phyloP scores from a whole-genome alignment of 371 early-diverging fungal species.

The Lichtheimia corymbifera region DNA sequence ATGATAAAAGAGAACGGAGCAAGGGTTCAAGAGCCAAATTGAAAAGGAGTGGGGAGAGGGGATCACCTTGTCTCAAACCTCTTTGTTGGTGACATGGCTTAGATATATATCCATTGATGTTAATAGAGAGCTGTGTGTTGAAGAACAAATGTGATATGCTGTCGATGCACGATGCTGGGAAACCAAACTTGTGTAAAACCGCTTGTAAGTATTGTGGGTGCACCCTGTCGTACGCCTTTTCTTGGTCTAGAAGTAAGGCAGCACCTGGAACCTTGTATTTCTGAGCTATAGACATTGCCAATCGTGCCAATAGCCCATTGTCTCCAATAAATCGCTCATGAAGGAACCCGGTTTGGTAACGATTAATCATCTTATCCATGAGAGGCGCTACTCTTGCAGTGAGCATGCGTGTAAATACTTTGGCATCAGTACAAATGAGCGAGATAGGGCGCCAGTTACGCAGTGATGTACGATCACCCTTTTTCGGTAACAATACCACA shows the following conservation, averaged over 20 bases:
- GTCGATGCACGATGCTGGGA: neutral
- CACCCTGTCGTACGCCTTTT: conserved; percentile 16
- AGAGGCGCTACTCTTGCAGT: conserved; percentile 1
- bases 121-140: conserved; percentile 13
- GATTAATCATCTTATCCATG: conserved; percentile 5
- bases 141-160: conserved; percentile 22
- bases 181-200: conserved; percentile 3
- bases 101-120: conserved; percentile 26
- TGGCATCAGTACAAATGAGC: conserved; percentile 17
- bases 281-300: conserved; percentile 8
- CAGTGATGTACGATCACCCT: conserved; percentile 17
- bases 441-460: conserved; percentile 33
- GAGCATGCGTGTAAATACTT: conserved; percentile 16
- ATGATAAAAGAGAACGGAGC: conserved; percentile 4
- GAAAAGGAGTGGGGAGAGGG: conserved; percentile 29
- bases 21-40: conserved; percentile 37
- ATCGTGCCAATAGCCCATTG: conserved; percentile 7
- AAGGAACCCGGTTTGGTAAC: conserved; percentile 21
- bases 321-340: conserved; percentile 13
- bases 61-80: conserved; percentile 33
- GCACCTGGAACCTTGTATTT: neutral
- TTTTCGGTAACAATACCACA: conserved; percentile 17
- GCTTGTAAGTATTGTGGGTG: conserved; percentile 15
- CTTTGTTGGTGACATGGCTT: conserved; percentile 14
- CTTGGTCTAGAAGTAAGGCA: conserved; percentile 7